Evolutionary conservation across 768 basidiomycete species (phyloP), one percentile per base, ranked within the genome.

Genomic region (Suillus fuscotomentosus): DNA sequence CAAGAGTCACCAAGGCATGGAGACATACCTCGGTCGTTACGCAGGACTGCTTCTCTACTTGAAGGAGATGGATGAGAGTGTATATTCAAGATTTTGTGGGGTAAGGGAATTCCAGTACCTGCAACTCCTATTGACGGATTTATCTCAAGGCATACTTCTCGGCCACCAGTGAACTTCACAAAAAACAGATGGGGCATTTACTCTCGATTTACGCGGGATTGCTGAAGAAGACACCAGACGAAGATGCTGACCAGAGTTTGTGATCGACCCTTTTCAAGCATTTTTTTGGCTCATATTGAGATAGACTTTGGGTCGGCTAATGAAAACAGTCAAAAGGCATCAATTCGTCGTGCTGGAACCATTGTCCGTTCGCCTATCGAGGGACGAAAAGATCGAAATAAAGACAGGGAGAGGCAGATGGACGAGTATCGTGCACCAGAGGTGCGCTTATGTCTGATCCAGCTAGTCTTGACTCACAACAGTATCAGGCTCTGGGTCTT

Each of bases 1-100:
- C 34, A 70, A 81, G 34, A 78, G 80, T n/a, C 97, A 98, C 75
- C 81, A 82, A 60, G 81, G 84, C 20, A 82, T 97, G 73, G 94
- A 98, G 71, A 80, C 82, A 42, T 94, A 94, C 75, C 83, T 99
- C 22, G 93, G 91, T 27, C 84, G 91, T 51, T 99, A 98, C 76
- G 86, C 90, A 38, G 96, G 96, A 1, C 76, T 99, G 60, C 86
- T 99, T 76, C 81, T 98, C 20, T 99, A 97, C 72, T 78, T 98
- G 63, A 96, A 94, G 74, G 97, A 99, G 80, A 97, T 98, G 92
- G 95, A 97, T 65, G 94, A 97, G 74, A 79, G 77, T 62, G 77
- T 91, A 27, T 99, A 98, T 73, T 90, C 88, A 50, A 94, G 92
- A 71, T 78, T 98, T 38, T 98, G 95, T 72, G 94, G 90, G 45